A percentile compares a stretch with the other conserved stretches of the same genome.
These are phyloP conservation scores for Taphrina pruni DNA, from an alignment of 1,139 yeast genomes.

Conservation along the genomic window DNA sequence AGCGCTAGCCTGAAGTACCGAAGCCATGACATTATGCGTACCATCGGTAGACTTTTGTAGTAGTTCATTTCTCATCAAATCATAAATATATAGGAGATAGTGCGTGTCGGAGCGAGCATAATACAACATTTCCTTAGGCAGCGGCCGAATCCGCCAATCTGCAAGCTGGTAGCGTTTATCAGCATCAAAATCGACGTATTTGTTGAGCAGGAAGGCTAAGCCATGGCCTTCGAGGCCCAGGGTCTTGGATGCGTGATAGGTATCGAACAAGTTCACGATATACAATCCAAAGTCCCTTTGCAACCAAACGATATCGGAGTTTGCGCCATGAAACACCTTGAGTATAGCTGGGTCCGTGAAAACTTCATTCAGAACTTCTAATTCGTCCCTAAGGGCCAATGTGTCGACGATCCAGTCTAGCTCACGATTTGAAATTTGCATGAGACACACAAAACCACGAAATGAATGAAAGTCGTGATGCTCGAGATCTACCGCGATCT, in stretches of 20 bases:
- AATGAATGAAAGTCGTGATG: conserved; percentile 93
- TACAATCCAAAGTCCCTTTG: conserved; percentile 95
- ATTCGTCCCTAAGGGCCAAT: conserved; percentile 71
- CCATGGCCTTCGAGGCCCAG: conserved; percentile 82
- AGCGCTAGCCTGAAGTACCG: conserved; percentile 78
- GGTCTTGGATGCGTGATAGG: conserved; percentile 83
- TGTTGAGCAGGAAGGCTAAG: conserved; percentile 80
- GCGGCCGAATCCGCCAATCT: conserved; percentile 94
- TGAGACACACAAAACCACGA: conserved; percentile 86
- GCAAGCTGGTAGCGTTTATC: conserved; percentile 95
- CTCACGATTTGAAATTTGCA: conserved; percentile 89
- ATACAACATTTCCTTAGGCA: conserved; percentile 73
- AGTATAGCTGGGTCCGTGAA: conserved; percentile 80
- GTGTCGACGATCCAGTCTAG: conserved; percentile 87
- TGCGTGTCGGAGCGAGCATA: conserved; percentile 98
- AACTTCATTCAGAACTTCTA: conserved; percentile 69
- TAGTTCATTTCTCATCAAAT: conserved; percentile 70
- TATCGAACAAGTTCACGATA: conserved; percentile 87
- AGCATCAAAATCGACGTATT: conserved; percentile 80
- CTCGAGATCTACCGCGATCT: conserved; percentile 93
- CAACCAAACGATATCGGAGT: conserved; percentile 95
- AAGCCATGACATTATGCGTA: conserved; percentile 55
- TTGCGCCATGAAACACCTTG: conserved; percentile 95
- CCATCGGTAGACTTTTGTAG: conserved; percentile 52
- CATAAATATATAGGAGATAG: conserved; percentile 79